phyloP scores from a whole-genome alignment of 2,329 filamentous ascomycete genomes.

The Cylindrodendrum hubeiense region DNA sequence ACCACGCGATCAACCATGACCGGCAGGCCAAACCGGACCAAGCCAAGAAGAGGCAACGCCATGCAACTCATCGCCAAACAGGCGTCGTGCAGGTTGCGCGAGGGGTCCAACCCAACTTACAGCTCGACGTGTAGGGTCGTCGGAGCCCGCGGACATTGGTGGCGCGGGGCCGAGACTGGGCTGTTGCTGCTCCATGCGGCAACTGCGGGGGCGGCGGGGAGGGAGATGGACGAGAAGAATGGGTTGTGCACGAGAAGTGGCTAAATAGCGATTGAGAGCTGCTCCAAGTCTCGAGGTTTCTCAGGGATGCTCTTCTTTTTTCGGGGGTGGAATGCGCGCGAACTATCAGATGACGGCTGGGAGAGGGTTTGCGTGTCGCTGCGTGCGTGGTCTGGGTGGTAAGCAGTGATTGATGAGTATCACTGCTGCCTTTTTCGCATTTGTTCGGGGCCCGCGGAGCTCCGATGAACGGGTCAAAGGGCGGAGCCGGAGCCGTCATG shows the following conservation, averaged over 20 bases:
- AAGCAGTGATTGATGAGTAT: neutral
- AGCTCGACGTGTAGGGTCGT: conserved; percentile 52
- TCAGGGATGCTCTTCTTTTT: neutral
- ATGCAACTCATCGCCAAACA: neutral
- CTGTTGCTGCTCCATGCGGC: conserved; percentile 36
- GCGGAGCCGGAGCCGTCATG: conserved; percentile 3
- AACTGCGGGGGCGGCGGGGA: neutral
- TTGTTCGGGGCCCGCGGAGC: conserved; percentile 3
- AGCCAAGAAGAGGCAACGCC: neutral
- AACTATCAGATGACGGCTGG: neutral
- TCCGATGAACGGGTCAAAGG: neutral
- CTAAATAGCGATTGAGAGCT: neutral
- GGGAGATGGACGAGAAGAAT: neutral
- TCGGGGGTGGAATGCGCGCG: neutral
- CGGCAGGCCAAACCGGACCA: neutral
- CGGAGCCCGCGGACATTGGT: conserved; percentile 49
- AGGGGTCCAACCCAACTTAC: conserved; percentile 47
- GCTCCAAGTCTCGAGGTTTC: neutral
- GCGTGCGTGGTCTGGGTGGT: neutral
- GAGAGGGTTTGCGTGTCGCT: neutral
- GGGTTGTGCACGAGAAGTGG: neutral
- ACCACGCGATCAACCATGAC: neutral
- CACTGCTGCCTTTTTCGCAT: neutral
- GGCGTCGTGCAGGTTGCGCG: neutral
- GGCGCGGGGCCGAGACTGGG: conserved; percentile 26